Percentiles rank a stretch among this genome's conserved stretches.
Conservation (phyloP, 169 alveolate species). For the Perkinsus marinus region DNA sequence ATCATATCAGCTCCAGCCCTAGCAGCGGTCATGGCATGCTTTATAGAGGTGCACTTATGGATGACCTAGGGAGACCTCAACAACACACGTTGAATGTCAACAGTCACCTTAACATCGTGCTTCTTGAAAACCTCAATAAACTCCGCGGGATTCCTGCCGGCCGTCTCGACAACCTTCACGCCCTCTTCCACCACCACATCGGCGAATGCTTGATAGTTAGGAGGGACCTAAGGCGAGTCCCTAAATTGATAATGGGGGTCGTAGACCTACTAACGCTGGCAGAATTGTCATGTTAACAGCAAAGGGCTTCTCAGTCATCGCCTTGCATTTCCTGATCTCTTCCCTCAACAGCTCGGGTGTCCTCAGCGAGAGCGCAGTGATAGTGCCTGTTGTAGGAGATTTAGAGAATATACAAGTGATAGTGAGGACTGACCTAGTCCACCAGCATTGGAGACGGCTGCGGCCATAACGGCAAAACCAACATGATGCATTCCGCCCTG, state of each 20-base stretch:
- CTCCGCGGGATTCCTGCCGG: slow-evolving; percentile 1
- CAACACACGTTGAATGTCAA: too few species aligned
- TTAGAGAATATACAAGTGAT: background rate
- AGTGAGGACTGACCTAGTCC: background rate
- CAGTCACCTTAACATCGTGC: background rate
- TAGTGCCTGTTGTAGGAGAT: background rate
- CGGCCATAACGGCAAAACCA: background rate
- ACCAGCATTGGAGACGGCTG: slow-evolving; percentile 2
- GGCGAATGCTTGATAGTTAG: background rate
- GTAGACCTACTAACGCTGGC: background rate
- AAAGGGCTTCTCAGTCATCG: background rate
- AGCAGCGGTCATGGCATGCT: background rate
- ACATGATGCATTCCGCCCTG: slow-evolving; percentile 5
- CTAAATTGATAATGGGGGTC: background rate
- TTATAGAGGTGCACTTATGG: background rate
- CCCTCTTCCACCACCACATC: slow-evolving; percentile 5
- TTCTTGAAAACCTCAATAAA: background rate
- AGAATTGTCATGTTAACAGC: slow-evolving; percentile 1
- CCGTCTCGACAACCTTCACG: background rate
- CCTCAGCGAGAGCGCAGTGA: background rate
- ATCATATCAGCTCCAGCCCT: background rate
- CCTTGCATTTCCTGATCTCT: background rate
- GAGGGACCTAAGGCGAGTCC: background rate
- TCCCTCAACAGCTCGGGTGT: background rate
- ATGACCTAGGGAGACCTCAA: too few species aligned